A percentile compares a stretch with the other conserved stretches of the same genome.
Conservation (phyloP, 306 rosid species). For the Glycine latifolia region DNA sequence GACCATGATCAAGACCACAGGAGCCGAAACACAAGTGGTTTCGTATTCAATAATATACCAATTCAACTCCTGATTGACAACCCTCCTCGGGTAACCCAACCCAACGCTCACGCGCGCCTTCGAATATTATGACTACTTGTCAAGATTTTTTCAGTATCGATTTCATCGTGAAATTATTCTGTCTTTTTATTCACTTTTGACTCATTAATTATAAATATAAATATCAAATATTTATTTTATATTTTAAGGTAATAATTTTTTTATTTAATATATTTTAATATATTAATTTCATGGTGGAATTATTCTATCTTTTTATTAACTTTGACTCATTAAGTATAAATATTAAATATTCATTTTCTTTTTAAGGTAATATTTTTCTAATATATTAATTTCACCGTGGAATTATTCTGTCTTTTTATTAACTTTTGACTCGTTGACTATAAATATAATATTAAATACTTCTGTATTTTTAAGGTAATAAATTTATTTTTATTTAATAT, state of each 20-base stretch:
- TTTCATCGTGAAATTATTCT: slow-evolving; percentile 4
- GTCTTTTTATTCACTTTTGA: neutral
- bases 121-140: neutral
- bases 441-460: neutral
- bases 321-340: neutral
- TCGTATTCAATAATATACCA: slow-evolving; percentile 37
- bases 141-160: neutral
- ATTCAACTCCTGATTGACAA: slow-evolving; percentile 4
- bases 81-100: slow-evolving; percentile 10
- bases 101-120: too few species aligned
- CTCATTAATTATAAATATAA: neutral
- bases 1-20: slow-evolving; percentile 20
- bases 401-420: neutral
- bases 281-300: neutral
- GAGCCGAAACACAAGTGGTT: slow-evolving; percentile 26
- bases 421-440: neutral
- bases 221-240: neutral
- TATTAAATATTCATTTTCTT: neutral
- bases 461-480: neutral
- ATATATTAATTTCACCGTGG: neutral
- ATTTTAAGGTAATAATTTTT: neutral
- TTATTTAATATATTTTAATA: too few species aligned
- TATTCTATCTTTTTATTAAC: neutral
- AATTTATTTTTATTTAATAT: neutral
- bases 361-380: neutral